These are phyloP conservation scores for Colletotrichum sp. DNA, from an alignment of 2,329 filamentous ascomycete species.

Conservation along the genomic window DNA sequence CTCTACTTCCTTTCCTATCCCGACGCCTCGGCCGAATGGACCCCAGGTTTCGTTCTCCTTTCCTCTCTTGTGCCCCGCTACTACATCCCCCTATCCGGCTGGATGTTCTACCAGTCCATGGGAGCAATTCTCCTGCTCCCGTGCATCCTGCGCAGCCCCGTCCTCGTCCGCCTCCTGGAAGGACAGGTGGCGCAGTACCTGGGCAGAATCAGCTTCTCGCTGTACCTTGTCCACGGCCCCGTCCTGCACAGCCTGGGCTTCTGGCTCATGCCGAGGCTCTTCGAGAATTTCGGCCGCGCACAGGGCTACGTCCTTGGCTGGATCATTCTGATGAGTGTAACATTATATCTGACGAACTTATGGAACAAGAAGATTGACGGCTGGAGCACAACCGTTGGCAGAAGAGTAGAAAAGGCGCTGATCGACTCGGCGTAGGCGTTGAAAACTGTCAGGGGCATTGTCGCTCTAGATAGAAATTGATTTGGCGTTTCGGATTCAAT, in stretches of 20 bases:
- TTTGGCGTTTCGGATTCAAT: neutral
- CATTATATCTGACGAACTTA: conserved; percentile 38
- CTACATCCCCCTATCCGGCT: conserved; percentile 39
- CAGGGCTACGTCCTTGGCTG: conserved; percentile 37
- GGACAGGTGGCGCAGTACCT: conserved; percentile 38
- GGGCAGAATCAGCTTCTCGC: conserved; percentile 43
- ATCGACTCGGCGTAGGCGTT: neutral
- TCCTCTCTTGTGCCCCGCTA: conserved; percentile 38
- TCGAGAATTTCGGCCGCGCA: conserved; percentile 36
- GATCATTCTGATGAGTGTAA: conserved; percentile 31
- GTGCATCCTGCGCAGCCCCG: conserved; percentile 37
- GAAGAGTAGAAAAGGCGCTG: conserved; percentile 38
- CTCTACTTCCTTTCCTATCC: conserved; percentile 46
- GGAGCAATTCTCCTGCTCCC: conserved; percentile 41
- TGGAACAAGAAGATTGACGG: conserved; percentile 40
- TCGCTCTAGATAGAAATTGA: neutral
- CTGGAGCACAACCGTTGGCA: conserved; percentile 42
- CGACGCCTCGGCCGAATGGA: conserved; percentile 41
- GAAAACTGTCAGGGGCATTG: neutral
- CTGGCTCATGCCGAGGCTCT: conserved; percentile 42
- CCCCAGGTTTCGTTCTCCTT: conserved; percentile 39
- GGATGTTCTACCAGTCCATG: conserved; percentile 45
- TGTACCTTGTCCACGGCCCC: conserved; percentile 44
- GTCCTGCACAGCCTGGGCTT: conserved; percentile 31
- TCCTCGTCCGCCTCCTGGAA: conserved; percentile 34